These are phyloP conservation scores for Yarrowia sp. DNA, from an alignment of 805 yeast species.

Conservation along the genomic window DNA sequence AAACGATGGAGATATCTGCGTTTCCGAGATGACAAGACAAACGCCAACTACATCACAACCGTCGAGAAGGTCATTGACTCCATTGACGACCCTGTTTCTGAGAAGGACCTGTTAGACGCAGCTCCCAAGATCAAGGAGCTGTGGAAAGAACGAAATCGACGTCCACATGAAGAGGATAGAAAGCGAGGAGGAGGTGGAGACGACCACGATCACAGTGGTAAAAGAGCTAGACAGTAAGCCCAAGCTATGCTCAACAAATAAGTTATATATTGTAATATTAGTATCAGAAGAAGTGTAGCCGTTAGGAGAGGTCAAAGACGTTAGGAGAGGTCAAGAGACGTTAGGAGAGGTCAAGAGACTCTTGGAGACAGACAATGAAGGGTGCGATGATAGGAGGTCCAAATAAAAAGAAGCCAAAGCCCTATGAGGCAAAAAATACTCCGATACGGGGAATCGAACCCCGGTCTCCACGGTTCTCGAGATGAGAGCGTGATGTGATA, in stretches of 20 bases:
- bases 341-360: too few species aligned
- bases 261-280: slow-evolving; percentile 34
- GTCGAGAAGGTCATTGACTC: slow-evolving; percentile 84
- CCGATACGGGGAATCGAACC: slow-evolving; percentile 39
- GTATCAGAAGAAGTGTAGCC: not conserved
- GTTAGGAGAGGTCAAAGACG: too few species aligned
- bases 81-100: slow-evolving; percentile 83
- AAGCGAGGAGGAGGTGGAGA: slow-evolving; percentile 24
- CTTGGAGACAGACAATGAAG: too few species aligned
- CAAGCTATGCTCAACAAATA: not conserved
- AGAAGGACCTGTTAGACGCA: slow-evolving; percentile 71
- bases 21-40: slow-evolving; percentile 89
- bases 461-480: slow-evolving; percentile 39
- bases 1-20: slow-evolving; percentile 84
- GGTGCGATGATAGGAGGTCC: not conserved
- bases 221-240: slow-evolving; percentile 15
- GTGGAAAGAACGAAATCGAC: slow-evolving; percentile 63
- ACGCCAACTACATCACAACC: slow-evolving; percentile 83
- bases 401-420: not conserved
- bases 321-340: too few species aligned
- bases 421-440: not conserved
- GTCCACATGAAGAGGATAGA: slow-evolving; percentile 9
- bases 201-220: slow-evolving; percentile 8
- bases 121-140: slow-evolving; percentile 62
- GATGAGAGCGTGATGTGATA: slow-evolving; percentile 39